phyloP scores from a whole-genome alignment of 305 asterid genomes.

The Plantago rigida region DNA sequence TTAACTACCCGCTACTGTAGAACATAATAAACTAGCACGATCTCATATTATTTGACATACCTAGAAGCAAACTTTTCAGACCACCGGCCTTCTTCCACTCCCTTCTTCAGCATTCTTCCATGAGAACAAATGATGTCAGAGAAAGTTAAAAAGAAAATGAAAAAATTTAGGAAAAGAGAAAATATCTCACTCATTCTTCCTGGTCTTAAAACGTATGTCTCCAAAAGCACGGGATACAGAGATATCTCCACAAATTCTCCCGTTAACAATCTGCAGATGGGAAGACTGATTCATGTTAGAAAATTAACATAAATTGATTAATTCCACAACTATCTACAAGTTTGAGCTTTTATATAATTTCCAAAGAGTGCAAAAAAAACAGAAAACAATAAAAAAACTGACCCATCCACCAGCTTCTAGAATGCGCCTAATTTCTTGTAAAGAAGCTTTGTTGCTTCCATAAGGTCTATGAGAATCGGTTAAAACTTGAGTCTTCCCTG shows the following conservation, averaged over 20 bases:
- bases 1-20: no score
- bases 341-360: neutral
- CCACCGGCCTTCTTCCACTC: constrained; percentile 79
- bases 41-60: constrained; percentile 30
- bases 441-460: constrained; percentile 56
- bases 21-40: no score
- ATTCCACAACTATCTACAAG: no score
- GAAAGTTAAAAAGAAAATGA: constrained; percentile 15
- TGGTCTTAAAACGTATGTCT: constrained; percentile 71
- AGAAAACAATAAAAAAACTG: constrained; percentile 21
- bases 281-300: constrained; percentile 12
- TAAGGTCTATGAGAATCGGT: constrained; percentile 89
- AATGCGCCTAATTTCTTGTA: constrained; percentile 74
- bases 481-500: constrained; percentile 58
- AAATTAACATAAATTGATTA: neutral
- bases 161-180: constrained; percentile 18
- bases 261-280: constrained; percentile 52
- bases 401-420: constrained; percentile 98
- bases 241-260: constrained; percentile 85
- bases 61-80: constrained; percentile 75
- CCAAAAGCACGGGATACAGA: constrained; percentile 92
- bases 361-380: constrained; percentile 12
- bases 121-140: constrained; percentile 9
- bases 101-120: constrained; percentile 77
- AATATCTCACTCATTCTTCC: constrained; percentile 56